Conservation (phyloP, 352 stramenopile species). For the Phytopythium helicoides region DNA sequence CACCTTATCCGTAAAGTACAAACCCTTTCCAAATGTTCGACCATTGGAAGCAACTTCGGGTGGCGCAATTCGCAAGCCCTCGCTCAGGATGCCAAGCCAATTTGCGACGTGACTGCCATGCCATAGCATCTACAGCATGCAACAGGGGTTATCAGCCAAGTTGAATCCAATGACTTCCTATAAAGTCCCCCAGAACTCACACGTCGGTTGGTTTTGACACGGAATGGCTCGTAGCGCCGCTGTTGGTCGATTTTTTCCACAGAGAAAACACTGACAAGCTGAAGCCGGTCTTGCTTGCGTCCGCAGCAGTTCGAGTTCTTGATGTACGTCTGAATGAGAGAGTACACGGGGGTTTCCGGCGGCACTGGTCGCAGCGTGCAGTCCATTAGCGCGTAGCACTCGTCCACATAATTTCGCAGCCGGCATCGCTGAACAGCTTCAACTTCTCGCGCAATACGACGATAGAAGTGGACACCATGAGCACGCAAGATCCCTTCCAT, state of each 20-base stretch:
- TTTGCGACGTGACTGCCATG: conserved; percentile 85
- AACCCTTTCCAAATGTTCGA: conserved; percentile 75
- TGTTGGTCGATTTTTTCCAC: conserved; percentile 52
- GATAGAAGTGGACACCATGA: background rate
- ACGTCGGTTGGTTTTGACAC: conserved; percentile 44
- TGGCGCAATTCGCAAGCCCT: conserved; percentile 79
- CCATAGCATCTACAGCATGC: conserved; percentile 85
- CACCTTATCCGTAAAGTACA: conserved; percentile 90
- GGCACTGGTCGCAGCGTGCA: conserved; percentile 46
- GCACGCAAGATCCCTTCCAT: conserved; percentile 27
- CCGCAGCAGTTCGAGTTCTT: conserved; percentile 71
- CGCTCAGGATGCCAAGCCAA: conserved; percentile 78
- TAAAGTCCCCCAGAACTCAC: background rate
- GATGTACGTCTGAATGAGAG: conserved; percentile 63
- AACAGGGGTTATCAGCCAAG: no score
- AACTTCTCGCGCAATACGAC: conserved; percentile 1
- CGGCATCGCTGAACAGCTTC: conserved; percentile 37
- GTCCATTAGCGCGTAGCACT: conserved; percentile 52
- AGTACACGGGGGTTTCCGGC: conserved; percentile 42
- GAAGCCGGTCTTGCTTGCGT: conserved; percentile 45
- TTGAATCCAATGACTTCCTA: background rate
- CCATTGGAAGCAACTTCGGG: conserved; percentile 72
- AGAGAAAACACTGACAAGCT: conserved; percentile 59
- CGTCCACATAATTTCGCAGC: conserved; percentile 58
- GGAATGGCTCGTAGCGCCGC: conserved; percentile 49